phyloP scores from a whole-genome alignment of 306 rosid genomes.

The Rosa rugosa region DNA sequence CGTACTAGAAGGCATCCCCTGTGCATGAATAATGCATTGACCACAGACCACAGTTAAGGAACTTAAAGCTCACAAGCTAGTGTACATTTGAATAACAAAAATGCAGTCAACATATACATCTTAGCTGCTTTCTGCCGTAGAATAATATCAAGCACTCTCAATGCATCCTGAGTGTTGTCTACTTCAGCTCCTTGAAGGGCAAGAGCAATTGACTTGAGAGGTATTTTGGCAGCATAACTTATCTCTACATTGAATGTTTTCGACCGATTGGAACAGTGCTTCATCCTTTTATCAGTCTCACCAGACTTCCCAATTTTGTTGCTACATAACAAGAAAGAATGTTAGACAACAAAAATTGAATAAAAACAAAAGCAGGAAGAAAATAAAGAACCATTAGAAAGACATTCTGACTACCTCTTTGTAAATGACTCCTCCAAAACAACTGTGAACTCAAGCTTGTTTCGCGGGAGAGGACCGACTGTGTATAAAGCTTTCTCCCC shows the following conservation, averaged over 20 bases:
- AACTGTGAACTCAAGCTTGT: conserved; percentile 60
- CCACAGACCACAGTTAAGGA: conserved; percentile 19
- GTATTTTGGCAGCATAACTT: conserved; percentile 61
- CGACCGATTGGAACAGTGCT: conserved; percentile 40
- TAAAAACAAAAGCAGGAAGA: conserved; percentile 7
- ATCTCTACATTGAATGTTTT: conserved; percentile 63
- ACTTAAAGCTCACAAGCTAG: conserved; percentile 18
- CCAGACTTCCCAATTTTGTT: conserved; percentile 41
- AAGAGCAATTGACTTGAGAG: conserved; percentile 56
- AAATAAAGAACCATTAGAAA: background rate
- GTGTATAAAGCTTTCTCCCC: conserved; percentile 76
- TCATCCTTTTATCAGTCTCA: conserved; percentile 58
- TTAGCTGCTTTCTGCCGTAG: conserved; percentile 87
- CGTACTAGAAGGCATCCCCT: conserved; percentile 90
- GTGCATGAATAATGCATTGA: conserved; percentile 24
- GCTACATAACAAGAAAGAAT: conserved; percentile 24
- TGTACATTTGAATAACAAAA: conserved; percentile 20
- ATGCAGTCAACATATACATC: conserved; percentile 38
- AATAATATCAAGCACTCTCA: conserved; percentile 78
- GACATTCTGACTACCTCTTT: conserved; percentile 39
- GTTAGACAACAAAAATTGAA: conserved; percentile 18
- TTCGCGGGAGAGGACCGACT: conserved; percentile 64
- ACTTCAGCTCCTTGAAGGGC: conserved; percentile 53
- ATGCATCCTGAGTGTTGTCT: conserved; percentile 63
- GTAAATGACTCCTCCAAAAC: conserved; percentile 71